Evolutionary conservation across 2,329 filamentous ascomycete species (phyloP).

Genomic region (Penicillium frequentans): DNA sequence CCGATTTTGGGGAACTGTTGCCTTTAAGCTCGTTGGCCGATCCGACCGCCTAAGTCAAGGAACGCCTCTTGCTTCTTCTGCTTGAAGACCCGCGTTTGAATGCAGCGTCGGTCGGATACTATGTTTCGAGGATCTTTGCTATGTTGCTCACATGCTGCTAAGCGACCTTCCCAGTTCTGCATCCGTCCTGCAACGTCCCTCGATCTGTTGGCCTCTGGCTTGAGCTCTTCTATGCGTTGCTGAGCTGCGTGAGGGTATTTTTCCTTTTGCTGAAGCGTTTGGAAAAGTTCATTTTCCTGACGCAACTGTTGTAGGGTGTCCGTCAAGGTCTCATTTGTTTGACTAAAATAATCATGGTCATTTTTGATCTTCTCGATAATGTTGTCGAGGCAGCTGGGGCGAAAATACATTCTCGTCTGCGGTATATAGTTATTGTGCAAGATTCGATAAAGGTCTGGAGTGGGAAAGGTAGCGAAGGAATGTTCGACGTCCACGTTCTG

Average conservation of each 20-base stretch:
- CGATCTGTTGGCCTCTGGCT: neutral
- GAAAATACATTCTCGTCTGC: too few relatives aligned
- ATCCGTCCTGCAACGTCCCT: neutral
- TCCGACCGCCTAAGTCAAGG: neutral
- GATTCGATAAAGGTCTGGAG: too few relatives aligned
- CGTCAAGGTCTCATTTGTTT: too few relatives aligned
- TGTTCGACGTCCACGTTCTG: too few relatives aligned
- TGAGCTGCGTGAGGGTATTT: neutral
- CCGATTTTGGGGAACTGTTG: too few relatives aligned
- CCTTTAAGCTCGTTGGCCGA: neutral
- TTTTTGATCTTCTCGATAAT: fast-evolving
- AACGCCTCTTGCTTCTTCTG: neutral
- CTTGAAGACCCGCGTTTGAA: neutral
- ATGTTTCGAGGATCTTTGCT: neutral
- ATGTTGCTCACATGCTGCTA: neutral
- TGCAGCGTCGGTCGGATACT: neutral
- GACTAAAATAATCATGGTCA: too few relatives aligned
- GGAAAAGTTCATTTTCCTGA: too few relatives aligned
- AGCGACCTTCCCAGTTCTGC: neutral
- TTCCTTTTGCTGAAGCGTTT: neutral
- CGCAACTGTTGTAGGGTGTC: too few relatives aligned
- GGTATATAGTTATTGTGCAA: too few relatives aligned
- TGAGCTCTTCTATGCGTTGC: neutral
- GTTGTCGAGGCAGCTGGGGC: too few relatives aligned
- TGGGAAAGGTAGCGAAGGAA: too few relatives aligned